Base-by-base conservation (phyloP, 2,329 filamentous ascomycete species). In the Stagonosporopsis tanaceti region DNA sequence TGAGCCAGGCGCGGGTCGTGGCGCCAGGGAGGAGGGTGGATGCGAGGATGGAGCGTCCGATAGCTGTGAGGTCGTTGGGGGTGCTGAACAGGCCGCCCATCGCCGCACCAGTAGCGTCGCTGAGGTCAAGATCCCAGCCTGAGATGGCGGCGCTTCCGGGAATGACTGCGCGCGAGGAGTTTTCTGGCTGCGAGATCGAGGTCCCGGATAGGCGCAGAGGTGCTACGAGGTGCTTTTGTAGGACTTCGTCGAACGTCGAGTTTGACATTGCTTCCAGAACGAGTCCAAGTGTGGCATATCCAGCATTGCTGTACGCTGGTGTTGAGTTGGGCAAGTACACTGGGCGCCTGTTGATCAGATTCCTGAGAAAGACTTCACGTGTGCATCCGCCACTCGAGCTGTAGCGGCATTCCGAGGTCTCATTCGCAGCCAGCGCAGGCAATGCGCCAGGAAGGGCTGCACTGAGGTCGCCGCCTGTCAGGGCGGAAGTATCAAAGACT, bases 181-280 rank as follows among this genome's bases (percentile, higher is more conserved):
- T 45, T 2, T 40, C 9, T 11, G 6, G 73, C 65, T 3, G 69
- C 6, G 70, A 62, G 3, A 77, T 73, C 1, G 72, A 76, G 0
- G 80, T 81, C 3, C 72, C 74, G 6, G 69, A 71, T 72, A 85
- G 78, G 1, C 73, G 74, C 0, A 81, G 74, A 1, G 77, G 76
- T 8, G 77, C 70, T 32, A 81, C 75, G 37, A 86, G 77, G 12
- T 77, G 61, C n/a, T 76, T 65, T 11, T 79, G 72, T 3, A 81
- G 69, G 15, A 6, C 34, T 1, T 81, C 69, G 1, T 71, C 67
- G 17, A 80, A 78, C 0, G 76, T 61, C 44, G 75, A 76, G 4
- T 78, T 77, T 0, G 79, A 80, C 0, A 80, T 74, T 6, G 75
- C 75, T 57, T 83, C 79, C 0, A 45, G 8, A 24, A 45, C 17